phyloP scores from a whole-genome alignment of 2,329 filamentous ascomycete species.

The Verticillium nubilum region DNA sequence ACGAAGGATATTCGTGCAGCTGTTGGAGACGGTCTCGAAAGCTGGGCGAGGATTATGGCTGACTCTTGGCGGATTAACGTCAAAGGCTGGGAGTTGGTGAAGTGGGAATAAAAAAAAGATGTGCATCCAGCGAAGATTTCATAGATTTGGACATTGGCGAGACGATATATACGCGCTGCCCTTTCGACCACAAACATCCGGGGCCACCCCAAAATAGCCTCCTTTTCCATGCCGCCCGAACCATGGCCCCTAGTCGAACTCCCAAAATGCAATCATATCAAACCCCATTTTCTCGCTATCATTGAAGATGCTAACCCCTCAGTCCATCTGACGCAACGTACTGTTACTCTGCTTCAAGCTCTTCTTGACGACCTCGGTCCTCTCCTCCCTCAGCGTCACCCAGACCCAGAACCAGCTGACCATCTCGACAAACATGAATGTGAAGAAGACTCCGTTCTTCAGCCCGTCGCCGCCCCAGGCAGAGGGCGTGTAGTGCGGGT shows the following conservation, averaged over 20 bases:
- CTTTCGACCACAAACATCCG: background rate
- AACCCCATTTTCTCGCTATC: background rate
- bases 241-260: background rate
- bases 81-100: slow-evolving; percentile 18
- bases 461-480: slow-evolving; percentile 59
- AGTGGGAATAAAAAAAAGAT: slow-evolving; percentile 13
- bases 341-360: slow-evolving; percentile 25
- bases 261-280: background rate
- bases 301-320: background rate
- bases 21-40: slow-evolving; percentile 2
- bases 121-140: background rate
- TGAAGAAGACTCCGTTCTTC: slow-evolving; percentile 81
- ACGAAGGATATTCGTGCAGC: slow-evolving; percentile 6
- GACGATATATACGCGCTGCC: background rate
- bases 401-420: slow-evolving; percentile 84
- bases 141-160: background rate
- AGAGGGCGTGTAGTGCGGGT: slow-evolving; percentile 29
- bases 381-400: slow-evolving; percentile 64
- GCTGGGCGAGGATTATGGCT: slow-evolving; percentile 13
- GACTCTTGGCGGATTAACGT: slow-evolving; percentile 17
- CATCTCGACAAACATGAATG: slow-evolving; percentile 79
- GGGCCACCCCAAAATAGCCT: background rate
- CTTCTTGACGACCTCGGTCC: slow-evolving; percentile 31
- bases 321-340: background rate
- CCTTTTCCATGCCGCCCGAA: background rate